Evolutionary conservation across 2,329 filamentous ascomycete species (phyloP).

Genomic region (Ophiostoma novo-ulmi): DNA sequence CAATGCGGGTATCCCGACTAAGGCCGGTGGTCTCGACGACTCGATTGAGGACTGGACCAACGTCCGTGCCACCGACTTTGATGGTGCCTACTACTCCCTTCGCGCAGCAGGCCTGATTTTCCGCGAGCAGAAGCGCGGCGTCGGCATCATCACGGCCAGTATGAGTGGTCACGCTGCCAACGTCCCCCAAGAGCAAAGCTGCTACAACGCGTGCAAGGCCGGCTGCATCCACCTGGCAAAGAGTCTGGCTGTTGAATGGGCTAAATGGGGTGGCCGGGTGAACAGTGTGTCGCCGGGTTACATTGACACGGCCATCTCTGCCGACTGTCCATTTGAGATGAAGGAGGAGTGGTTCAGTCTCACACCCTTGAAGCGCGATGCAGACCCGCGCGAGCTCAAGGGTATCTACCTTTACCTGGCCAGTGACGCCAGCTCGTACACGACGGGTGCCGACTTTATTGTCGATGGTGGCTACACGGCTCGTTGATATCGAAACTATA

Average conservation of each 20-base stretch:
- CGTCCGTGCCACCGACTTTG: constrained; percentile 66
- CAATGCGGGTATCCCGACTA: constrained; percentile 70
- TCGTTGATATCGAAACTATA: background rate
- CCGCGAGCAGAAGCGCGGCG: constrained; percentile 57
- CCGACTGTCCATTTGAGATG: constrained; percentile 59
- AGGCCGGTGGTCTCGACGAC: constrained; percentile 63
- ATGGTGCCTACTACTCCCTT: constrained; percentile 73
- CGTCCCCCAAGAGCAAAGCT: constrained; percentile 66
- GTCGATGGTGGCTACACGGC: constrained; percentile 66
- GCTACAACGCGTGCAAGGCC: constrained; percentile 69
- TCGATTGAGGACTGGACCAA: constrained; percentile 59
- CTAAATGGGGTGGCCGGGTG: constrained; percentile 60
- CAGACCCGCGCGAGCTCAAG: constrained; percentile 68
- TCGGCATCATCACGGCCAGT: constrained; percentile 71
- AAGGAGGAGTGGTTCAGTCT: constrained; percentile 71
- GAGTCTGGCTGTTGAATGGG: constrained; percentile 74
- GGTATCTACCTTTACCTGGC: constrained; percentile 80
- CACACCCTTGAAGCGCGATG: constrained; percentile 78
- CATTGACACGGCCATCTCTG: constrained; percentile 66
- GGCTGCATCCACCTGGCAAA: constrained; percentile 57
- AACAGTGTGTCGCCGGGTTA: constrained; percentile 72
- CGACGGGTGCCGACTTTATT: constrained; percentile 67
- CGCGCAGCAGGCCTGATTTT: constrained; percentile 60
- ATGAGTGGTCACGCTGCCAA: constrained; percentile 77
- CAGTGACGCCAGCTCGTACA: constrained; percentile 76